Conservation (phyloP, 2,329 filamentous ascomycete species). For the Rasamsonia emersonii region DNA sequence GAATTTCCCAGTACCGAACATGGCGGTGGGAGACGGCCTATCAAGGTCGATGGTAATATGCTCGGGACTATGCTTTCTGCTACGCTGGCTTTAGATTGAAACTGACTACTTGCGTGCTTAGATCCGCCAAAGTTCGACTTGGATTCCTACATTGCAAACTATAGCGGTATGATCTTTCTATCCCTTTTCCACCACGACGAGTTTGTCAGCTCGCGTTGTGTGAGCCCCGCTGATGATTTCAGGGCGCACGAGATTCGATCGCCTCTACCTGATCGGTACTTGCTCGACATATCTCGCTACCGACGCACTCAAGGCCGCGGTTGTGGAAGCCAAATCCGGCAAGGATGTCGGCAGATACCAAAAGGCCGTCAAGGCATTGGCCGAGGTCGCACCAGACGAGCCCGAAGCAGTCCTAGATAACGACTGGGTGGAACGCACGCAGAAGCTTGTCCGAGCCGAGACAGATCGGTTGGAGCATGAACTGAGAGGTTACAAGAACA, state of each 20-base stretch:
- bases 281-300: conserved; percentile 65
- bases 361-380: conserved; percentile 58
- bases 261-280: conserved; percentile 72
- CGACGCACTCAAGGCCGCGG: conserved; percentile 72
- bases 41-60: too few relatives aligned
- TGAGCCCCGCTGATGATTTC: conserved; percentile 8
- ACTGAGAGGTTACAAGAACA: conserved; percentile 90
- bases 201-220: not conserved
- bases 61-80: too few relatives aligned
- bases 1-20: too few relatives aligned
- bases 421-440: conserved; percentile 64
- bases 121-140: conserved; percentile 83
- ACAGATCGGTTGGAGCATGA: conserved; percentile 71
- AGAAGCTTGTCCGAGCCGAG: conserved; percentile 59
- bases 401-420: conserved; percentile 59
- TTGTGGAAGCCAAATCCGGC: conserved; percentile 66
- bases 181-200: not conserved
- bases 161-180: conserved; percentile 53
- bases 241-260: conserved; percentile 75
- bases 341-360: conserved; percentile 66
- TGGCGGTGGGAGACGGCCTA: too few relatives aligned
- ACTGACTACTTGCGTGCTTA: too few relatives aligned
- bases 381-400: conserved; percentile 55
- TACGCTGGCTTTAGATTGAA: conserved; percentile 3
- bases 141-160: conserved; percentile 83